These are phyloP conservation scores for Cladobotryum mycophilum DNA, from an alignment of 2,329 filamentous ascomycete genomes.

Conservation along the genomic window DNA sequence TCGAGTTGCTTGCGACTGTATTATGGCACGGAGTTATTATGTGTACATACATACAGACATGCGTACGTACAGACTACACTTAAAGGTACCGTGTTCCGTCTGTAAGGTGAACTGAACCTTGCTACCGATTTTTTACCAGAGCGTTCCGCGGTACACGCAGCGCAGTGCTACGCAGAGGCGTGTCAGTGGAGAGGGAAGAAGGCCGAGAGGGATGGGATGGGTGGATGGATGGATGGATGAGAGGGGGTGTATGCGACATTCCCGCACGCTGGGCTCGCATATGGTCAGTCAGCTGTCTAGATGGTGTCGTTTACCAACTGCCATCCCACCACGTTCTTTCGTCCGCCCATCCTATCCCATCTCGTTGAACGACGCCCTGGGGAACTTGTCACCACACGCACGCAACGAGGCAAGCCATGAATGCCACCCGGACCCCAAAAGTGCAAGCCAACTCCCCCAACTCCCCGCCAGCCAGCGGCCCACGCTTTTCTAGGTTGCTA, in stretches of 20 bases:
- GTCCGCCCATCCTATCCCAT: no score
- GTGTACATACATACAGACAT: background rate
- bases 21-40: background rate
- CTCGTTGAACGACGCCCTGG: constrained; percentile 1
- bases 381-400: no score
- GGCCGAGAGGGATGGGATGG: background rate
- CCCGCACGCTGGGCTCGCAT: background rate
- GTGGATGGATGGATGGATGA: no score
- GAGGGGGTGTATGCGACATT: constrained; percentile 6
- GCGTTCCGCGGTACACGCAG: background rate
- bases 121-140: background rate
- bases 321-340: background rate
- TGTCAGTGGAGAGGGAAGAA: background rate
- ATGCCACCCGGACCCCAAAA: background rate
- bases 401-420: no score
- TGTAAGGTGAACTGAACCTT: no score
- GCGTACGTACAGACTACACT: background rate
- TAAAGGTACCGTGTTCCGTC: no score
- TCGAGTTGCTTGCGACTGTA: background rate
- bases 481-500: background rate
- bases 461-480: background rate
- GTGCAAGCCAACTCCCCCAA: background rate
- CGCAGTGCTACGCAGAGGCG: background rate
- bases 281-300: constrained; percentile 8
- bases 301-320: constrained; percentile 1